A percentile compares a stretch with the other conserved stretches of the same genome.
Evolutionary conservation across 495 filamentous ascomycete species (phyloP).

Genomic region (Penicillium verhagenii): DNA sequence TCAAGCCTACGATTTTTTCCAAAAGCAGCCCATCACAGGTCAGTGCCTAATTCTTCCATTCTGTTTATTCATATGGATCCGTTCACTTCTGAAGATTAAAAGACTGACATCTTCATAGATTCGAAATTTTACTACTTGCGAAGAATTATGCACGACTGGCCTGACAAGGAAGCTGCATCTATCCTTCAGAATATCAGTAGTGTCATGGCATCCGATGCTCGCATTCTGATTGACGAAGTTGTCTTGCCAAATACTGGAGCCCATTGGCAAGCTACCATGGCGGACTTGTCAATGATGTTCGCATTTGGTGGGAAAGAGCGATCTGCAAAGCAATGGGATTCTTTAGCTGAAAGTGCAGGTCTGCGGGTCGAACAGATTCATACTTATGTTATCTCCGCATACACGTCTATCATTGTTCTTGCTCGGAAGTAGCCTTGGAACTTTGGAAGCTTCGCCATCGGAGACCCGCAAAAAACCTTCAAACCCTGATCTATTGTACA

Average conservation of each 20-base stretch:
- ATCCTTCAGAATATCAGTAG: conserved; percentile 35
- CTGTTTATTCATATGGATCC: background rate
- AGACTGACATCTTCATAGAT: conserved; percentile 10
- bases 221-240: conserved; percentile 41
- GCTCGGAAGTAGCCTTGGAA: no score
- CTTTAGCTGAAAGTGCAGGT: conserved; percentile 38
- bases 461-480: no score
- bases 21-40: conserved; percentile 47
- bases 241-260: conserved; percentile 36
- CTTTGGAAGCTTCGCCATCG: no score
- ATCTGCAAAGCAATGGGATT: conserved; percentile 38
- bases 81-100: background rate
- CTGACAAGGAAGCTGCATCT: conserved; percentile 24
- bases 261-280: conserved; percentile 26
- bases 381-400: conserved; percentile 24
- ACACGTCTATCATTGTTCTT: conserved; percentile 26
- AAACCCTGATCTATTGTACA: no score
- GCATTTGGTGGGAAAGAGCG: conserved; percentile 34
- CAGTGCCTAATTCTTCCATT: background rate
- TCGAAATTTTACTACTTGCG: conserved; percentile 45
- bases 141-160: conserved; percentile 42
- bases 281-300: conserved; percentile 41
- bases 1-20: conserved; percentile 51
- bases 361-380: conserved; percentile 44
- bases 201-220: conserved; percentile 36